A percentile compares a stretch with the other conserved stretches of the same genome.
Evolutionary conservation across 75 land plant genomes (phyloP).

Genomic region (Picea sitchensis): DNA sequence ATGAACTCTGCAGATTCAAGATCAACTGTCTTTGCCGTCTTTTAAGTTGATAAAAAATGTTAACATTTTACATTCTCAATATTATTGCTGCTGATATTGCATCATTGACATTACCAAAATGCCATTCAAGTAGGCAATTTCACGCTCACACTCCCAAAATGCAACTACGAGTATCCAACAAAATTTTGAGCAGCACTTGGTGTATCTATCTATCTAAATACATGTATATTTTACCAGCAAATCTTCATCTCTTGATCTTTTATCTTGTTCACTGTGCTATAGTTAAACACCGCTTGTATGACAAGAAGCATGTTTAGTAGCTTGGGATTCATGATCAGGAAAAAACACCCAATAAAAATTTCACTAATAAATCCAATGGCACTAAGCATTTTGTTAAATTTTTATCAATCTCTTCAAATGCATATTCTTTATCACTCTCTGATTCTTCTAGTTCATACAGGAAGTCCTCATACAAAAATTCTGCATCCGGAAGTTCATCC

Average conservation of each 20-base stretch:
- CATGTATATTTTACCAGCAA: not conserved
- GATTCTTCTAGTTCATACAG: not conserved
- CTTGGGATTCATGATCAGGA: not conserved
- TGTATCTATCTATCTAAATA: not conserved
- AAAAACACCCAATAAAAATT: too few relatives aligned
- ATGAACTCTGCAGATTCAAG: too few relatives aligned
- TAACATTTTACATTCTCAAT: too few relatives aligned
- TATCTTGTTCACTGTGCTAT: not conserved
- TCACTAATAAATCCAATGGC: too few relatives aligned
- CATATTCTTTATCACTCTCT: not conserved
- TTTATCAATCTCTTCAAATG: not conserved
- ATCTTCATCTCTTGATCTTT: not conserved
- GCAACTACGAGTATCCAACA: too few relatives aligned
- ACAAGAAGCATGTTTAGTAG: not conserved
- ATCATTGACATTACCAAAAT: too few relatives aligned
- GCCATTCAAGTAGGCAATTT: too few relatives aligned
- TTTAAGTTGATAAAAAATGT: too few relatives aligned
- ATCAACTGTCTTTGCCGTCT: too few relatives aligned
- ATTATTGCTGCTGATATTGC: too few relatives aligned
- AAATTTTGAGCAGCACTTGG: too few relatives aligned
- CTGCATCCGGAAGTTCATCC: not conserved
- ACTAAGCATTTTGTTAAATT: not conserved
- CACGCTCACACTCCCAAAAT: too few relatives aligned
- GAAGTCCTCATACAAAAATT: not conserved
- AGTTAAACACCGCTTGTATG: not conserved